Base-by-base conservation (phyloP, 2,329 filamentous ascomycete genomes). In the Bipolaris bicolor region DNA sequence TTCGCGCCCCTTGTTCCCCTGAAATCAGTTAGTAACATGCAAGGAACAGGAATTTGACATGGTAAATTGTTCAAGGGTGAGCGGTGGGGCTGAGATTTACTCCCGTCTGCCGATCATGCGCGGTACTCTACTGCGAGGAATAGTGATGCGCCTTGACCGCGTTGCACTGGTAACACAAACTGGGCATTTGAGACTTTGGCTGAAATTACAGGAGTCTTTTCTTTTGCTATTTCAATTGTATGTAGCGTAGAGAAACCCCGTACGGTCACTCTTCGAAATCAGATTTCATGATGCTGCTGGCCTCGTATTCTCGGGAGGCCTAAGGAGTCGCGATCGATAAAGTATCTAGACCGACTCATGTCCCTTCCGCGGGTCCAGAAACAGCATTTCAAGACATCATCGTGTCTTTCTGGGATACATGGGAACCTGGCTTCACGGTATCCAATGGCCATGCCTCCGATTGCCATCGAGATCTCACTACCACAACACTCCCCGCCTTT, bases 31-130 rank as follows among this genome's bases (percentile, higher is more conserved):
- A 43, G 40, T 24, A 5, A 22, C 18, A 43, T 43, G 40, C 40
- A 43, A 43, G 40, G 22, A 26, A 26, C 40, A 7, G 13, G 3
- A n/a, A 11, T 26, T 15, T 7, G 7, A 7, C 5, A 22, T 15
- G 39, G 7, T 13, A 43, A 43, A 26, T 43, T 26, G 3, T 9
- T 22, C 22, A 24, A 26, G 22, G 40, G 22, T 2, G 20, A 43
- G 22, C 9, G 20, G 7, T 26, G 40, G 16, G 16, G 29, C 43
- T 33, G 43, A 11, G 9, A 18, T 45, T 24, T 37, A 10, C 10
- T 45, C 43, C 26, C 33, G 41, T 22, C 31, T 50, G 24, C 46
- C 31, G 47, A 37, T 37, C 18, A 18, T 54, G 37, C 36, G 33
- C 41, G 40, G 44, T 20, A 43, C 7, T 15, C 16, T 11, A 26